Percentiles rank a stretch among this genome's conserved stretches.
Evolutionary conservation across 2,329 filamentous ascomycete species (phyloP).

Genomic region (Verticillium longisporum): DNA sequence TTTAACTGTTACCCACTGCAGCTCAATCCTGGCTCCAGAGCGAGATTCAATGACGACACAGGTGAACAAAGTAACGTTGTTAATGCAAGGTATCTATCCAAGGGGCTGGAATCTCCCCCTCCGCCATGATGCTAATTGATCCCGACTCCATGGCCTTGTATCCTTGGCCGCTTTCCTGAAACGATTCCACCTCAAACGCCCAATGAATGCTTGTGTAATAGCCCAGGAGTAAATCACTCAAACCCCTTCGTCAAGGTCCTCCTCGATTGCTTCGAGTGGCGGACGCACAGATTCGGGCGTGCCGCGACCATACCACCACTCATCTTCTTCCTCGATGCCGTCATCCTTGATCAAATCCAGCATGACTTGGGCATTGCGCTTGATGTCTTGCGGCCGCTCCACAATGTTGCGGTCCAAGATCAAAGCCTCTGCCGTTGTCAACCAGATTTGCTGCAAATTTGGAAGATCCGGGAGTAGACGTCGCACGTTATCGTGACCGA

Average conservation of each 20-base stretch:
- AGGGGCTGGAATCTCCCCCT: neutral
- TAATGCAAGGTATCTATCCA: conserved; percentile 6
- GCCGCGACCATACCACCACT: conserved; percentile 53
- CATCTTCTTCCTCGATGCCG: conserved; percentile 50
- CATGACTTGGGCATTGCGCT: conserved; percentile 55
- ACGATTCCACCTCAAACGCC: conserved; percentile 7
- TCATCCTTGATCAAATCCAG: conserved; percentile 59
- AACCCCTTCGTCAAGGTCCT: conserved; percentile 34
- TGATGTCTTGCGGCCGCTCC: conserved; percentile 51
- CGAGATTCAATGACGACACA: no score
- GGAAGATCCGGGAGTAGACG: conserved; percentile 49
- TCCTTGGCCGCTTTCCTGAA: neutral
- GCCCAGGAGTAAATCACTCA: conserved; percentile 4
- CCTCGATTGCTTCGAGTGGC: conserved; percentile 42
- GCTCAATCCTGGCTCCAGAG: no score
- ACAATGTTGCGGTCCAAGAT: conserved; percentile 56
- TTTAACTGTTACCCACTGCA: no score
- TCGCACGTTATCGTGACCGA: conserved; percentile 43
- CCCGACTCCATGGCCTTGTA: neutral
- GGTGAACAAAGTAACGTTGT: neutral
- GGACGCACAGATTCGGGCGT: conserved; percentile 49
- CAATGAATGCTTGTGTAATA: conserved; percentile 8
- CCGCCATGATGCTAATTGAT: conserved; percentile 7
- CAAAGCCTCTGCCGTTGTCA: conserved; percentile 54
- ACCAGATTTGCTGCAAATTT: conserved; percentile 53